Conservation (phyloP, 345 rosid species). For the Psidium friedrichsthalianum region DNA sequence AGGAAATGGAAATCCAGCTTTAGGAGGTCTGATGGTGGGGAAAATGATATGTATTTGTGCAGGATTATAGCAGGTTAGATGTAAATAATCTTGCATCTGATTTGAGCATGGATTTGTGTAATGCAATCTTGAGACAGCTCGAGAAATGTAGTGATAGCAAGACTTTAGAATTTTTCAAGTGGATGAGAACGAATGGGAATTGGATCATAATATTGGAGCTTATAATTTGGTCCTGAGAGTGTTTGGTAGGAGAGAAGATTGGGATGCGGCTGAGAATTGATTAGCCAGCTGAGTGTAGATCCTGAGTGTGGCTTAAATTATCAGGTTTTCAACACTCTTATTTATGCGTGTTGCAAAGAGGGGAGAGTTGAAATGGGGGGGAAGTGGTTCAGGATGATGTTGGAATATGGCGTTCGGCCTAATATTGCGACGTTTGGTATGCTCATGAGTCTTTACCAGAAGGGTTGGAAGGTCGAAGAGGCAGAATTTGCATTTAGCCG, state of each 20-base stretch:
- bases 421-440: constrained; percentile 77
- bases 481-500: constrained; percentile 58
- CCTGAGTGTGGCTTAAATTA: constrained; percentile 27
- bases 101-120: constrained; percentile 46
- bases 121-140: constrained; percentile 52
- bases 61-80: constrained; percentile 18
- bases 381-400: constrained; percentile 76
- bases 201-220: constrained; percentile 46
- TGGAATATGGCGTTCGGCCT: constrained; percentile 57
- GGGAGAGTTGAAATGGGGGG: constrained; percentile 38
- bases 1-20: not conserved
- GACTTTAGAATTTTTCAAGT: constrained; percentile 52
- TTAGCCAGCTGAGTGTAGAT: constrained; percentile 24
- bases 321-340: constrained; percentile 63
- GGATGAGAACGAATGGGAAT: constrained; percentile 70
- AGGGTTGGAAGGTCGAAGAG: constrained; percentile 63
- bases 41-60: not conserved
- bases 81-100: constrained; percentile 29
- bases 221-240: constrained; percentile 68
- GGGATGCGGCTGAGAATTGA: constrained; percentile 58
- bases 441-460: constrained; percentile 76
- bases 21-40: constrained; percentile 3
- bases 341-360: constrained; percentile 50
- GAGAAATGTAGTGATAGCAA: constrained; percentile 48
- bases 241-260: constrained; percentile 56